A percentile compares a stretch with the other conserved stretches of the same genome.
These are phyloP conservation scores for Sphagnum tenellum DNA, from an alignment of 225 moss, liverwort and hornwort species.

Conservation along the genomic window DNA sequence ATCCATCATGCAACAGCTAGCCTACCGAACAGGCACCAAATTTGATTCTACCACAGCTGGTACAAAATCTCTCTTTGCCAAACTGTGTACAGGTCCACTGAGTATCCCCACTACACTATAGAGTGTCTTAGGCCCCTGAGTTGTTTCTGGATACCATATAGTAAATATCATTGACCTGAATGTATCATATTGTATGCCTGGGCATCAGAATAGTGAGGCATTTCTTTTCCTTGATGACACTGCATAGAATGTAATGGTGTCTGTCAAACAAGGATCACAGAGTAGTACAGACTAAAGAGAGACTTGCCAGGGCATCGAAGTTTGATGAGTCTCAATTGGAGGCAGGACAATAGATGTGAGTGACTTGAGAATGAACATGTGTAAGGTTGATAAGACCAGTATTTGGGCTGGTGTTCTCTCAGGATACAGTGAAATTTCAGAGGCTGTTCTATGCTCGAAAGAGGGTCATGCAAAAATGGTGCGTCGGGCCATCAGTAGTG, in stretches of 20 bases:
- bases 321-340: too few relatives aligned
- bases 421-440: conserved; percentile 19
- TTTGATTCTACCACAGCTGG: conserved; percentile 13
- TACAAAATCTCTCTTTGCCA: too few relatives aligned
- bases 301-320: neutral
- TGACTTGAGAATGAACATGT: conserved; percentile 6
- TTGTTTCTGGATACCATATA: too few relatives aligned
- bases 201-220: neutral
- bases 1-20: conserved; percentile 54
- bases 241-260: neutral
- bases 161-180: too few relatives aligned
- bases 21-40: conserved; percentile 45
- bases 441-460: conserved; percentile 46
- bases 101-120: too few relatives aligned
- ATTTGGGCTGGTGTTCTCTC: neutral
- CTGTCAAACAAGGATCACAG: neutral
- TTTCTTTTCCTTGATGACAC: neutral
- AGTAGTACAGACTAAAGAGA: neutral
- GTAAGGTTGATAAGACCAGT: neutral
- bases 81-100: too few relatives aligned
- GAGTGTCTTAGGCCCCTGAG: too few relatives aligned
- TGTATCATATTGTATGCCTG: too few relatives aligned
- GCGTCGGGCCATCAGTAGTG: conserved; percentile 47
- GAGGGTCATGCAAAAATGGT: conserved; percentile 66
- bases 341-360: neutral